phyloP scores from a whole-genome alignment of 495 filamentous ascomycete species.

The Hypoxylon fuscum region DNA sequence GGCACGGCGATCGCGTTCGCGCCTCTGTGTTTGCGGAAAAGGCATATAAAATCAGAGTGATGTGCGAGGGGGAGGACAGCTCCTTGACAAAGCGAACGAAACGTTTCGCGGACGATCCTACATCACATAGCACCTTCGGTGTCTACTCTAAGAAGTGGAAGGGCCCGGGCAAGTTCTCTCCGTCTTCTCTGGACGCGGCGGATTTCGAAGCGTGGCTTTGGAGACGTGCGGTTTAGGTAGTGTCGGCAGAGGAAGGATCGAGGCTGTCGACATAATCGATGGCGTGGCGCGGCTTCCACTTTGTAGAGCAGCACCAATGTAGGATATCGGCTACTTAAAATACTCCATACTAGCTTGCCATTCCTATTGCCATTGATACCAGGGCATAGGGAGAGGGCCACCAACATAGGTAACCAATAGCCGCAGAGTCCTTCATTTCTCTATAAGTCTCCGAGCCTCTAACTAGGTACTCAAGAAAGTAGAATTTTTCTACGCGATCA shows the following conservation, averaged over 20 bases:
- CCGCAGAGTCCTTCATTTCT: no score
- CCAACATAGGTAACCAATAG: no score
- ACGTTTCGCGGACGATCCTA: constrained; percentile 46
- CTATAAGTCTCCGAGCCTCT: not conserved
- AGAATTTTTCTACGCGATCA: not conserved
- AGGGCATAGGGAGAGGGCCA: no score
- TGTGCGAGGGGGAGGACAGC: constrained; percentile 50
- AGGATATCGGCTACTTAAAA: no score
- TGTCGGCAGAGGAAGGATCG: no score
- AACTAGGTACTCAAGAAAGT: not conserved
- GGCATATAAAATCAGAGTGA: constrained; percentile 44
- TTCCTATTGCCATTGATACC: no score
- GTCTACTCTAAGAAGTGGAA: constrained; percentile 48
- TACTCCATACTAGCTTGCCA: no score
- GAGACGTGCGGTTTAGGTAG: constrained; percentile 31
- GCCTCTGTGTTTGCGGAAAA: constrained; percentile 57
- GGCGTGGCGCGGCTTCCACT: not conserved
- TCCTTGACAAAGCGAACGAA: constrained; percentile 42
- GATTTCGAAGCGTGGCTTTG: constrained; percentile 59
- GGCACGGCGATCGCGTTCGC: constrained; percentile 55
- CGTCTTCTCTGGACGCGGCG: constrained; percentile 41
- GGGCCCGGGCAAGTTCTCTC: constrained; percentile 39
- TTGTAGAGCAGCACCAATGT: no score
- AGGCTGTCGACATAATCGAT: not conserved
- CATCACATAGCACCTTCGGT: constrained; percentile 46